These are phyloP conservation scores for Dipodascopsis tothii DNA, from an alignment of 805 yeast genomes.

Conservation along the genomic window DNA sequence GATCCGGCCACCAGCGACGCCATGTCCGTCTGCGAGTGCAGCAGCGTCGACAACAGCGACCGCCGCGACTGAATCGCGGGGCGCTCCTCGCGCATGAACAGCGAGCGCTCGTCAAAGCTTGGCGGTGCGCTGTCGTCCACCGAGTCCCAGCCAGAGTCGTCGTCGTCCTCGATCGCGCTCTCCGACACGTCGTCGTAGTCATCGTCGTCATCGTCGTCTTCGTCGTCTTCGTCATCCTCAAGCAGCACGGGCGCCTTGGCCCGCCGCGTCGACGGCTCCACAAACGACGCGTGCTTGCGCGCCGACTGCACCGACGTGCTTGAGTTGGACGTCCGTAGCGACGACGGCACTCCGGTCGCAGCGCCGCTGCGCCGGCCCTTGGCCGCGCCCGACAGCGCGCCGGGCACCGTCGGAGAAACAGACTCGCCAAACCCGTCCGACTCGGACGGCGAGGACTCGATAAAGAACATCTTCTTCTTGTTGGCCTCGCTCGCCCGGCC, in stretches of 20 bases:
- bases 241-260: not conserved
- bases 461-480: conserved; percentile 33
- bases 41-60: conserved; percentile 35
- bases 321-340: not conserved
- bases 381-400: too few species aligned
- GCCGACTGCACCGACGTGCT: not conserved
- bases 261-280: conserved; percentile 3
- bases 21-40: conserved; percentile 28
- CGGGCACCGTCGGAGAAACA: conserved; percentile 15
- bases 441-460: conserved; percentile 36
- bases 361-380: not conserved
- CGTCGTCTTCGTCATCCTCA: conserved; percentile 9
- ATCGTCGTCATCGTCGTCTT: conserved; percentile 12
- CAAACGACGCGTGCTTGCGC: conserved; percentile 19
- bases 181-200: conserved; percentile 17
- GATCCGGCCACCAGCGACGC: conserved; percentile 4
- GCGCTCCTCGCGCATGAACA: conserved; percentile 28
- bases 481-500: not conserved
- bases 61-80: conserved; percentile 30
- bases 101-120: conserved; percentile 27
- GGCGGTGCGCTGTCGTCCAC: conserved; percentile 32
- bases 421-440: conserved; percentile 27
- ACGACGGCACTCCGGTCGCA: conserved; percentile 5
- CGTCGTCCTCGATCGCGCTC: conserved; percentile 26
- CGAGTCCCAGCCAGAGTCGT: conserved; percentile 35